Conservation (phyloP, 78 protist species). For the Fonticula alba region DNA sequence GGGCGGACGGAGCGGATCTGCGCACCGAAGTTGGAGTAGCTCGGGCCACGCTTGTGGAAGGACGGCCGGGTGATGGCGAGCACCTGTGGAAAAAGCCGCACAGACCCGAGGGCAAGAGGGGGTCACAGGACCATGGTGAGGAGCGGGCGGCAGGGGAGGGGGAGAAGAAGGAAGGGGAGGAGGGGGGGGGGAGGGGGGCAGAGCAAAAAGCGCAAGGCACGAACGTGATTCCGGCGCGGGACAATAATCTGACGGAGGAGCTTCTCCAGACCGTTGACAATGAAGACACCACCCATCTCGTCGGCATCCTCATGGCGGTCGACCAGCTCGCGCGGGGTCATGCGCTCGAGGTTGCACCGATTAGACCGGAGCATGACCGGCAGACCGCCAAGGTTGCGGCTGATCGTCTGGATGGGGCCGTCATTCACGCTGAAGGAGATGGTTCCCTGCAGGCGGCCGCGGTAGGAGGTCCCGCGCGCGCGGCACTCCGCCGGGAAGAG, state of each 20-base stretch:
- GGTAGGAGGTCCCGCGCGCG: constrained; percentile 5
- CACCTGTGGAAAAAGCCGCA: no score
- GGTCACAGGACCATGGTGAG: background rate
- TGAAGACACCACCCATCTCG: constrained; percentile 86
- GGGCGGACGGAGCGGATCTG: constrained; percentile 62
- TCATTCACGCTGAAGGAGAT: background rate
- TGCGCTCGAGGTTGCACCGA: background rate
- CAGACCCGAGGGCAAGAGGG: no score
- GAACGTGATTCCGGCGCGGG: constrained; percentile 41
- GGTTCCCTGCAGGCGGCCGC: background rate
- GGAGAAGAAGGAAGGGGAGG: background rate
- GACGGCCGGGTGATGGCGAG: constrained; percentile 40
- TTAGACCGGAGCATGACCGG: constrained; percentile 16
- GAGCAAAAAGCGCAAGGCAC: background rate
- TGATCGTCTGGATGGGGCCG: background rate
- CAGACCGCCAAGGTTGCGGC: background rate
- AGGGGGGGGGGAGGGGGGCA: background rate
- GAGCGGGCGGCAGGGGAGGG: background rate
- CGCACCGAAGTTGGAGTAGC: constrained; percentile 58
- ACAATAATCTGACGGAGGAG: constrained; percentile 65
- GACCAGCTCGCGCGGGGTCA: background rate
- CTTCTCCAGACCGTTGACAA: constrained; percentile 73
- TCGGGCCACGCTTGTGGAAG: constrained; percentile 52
- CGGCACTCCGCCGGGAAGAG: constrained; percentile 17
- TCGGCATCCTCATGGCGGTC: constrained; percentile 26